These are phyloP conservation scores for Fagopyrum homotropicum DNA, from an alignment of 148 eudicot genomes.

Conservation along the genomic window DNA sequence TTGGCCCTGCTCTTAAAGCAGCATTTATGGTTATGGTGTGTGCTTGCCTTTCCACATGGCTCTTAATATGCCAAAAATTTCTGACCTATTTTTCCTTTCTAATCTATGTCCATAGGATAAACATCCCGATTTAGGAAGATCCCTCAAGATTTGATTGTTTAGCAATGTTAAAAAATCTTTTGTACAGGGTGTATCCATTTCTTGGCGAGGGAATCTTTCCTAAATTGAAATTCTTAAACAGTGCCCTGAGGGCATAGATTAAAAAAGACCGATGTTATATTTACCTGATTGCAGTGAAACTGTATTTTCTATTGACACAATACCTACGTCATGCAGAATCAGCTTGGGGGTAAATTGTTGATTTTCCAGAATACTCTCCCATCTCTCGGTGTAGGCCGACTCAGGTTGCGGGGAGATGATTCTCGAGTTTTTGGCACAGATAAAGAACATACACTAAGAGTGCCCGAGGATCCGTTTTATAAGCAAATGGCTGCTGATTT, in stretches of 20 bases:
- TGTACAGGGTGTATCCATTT: no score
- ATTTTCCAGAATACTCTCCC: conserved; percentile 92
- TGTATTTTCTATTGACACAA: conserved; percentile 12
- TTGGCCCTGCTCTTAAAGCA: conserved; percentile 98
- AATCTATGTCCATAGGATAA: no score
- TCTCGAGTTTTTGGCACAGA: conserved; percentile 82
- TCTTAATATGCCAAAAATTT: background rate
- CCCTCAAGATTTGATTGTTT: no score
- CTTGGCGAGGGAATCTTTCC: no score
- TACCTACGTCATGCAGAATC: conserved; percentile 41
- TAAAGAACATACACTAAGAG: conserved; percentile 75
- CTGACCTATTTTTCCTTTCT: background rate
- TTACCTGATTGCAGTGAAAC: background rate
- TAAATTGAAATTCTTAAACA: no score
- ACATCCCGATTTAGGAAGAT: no score
- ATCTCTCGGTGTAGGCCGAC: conserved; percentile 83
- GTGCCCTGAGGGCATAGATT: no score
- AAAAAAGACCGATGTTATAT: background rate
- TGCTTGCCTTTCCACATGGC: conserved; percentile 12
- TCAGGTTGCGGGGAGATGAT: conserved; percentile 92
- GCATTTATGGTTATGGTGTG: conserved; percentile 91
- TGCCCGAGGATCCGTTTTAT: conserved; percentile 94
- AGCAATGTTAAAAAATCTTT: no score
- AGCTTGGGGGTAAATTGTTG: conserved; percentile 96
- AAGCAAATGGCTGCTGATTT: conserved; percentile 99